A percentile compares a stretch with the other conserved stretches of the same genome.
Evolutionary conservation across 495 filamentous ascomycete genomes (phyloP).

Genomic region (Penicillium lividum): DNA sequence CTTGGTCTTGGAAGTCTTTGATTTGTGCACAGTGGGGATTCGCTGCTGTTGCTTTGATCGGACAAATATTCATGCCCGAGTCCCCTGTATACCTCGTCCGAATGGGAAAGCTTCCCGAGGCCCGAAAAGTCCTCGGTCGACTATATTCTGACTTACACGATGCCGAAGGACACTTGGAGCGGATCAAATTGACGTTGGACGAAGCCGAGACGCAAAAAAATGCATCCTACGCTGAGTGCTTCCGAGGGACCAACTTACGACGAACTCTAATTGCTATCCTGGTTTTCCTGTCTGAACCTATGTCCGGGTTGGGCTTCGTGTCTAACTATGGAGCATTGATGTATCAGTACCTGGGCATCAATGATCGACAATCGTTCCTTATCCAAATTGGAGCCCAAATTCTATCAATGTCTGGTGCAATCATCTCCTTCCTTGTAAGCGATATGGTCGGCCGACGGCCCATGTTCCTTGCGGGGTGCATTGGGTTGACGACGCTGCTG

Average conservation of each 20-base stretch:
- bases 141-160: not conserved
- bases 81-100: constrained; percentile 8
- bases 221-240: constrained; percentile 1
- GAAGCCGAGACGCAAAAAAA: not conserved
- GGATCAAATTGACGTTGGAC: constrained; percentile 8
- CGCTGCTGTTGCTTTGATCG: constrained; percentile 1
- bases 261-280: constrained; percentile 8
- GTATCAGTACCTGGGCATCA: constrained; percentile 11
- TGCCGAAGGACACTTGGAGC: constrained; percentile 8
- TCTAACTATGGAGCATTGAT: constrained; percentile 5
- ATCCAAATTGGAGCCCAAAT: constrained; percentile 11
- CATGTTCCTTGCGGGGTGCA: constrained; percentile 7
- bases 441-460: constrained; percentile 6
- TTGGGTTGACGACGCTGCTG: not conserved
- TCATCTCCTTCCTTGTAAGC: constrained; percentile 2
- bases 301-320: constrained; percentile 8
- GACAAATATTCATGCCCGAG: constrained; percentile 12
- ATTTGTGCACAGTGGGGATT: constrained; percentile 9
- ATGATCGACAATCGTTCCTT: constrained; percentile 7
- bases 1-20: constrained; percentile 7
- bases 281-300: constrained; percentile 5
- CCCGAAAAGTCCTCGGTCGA: not conserved
- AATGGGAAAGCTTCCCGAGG: not conserved
- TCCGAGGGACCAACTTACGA: constrained; percentile 7
- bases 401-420: constrained; percentile 8